Base-by-base conservation (phyloP, 164 flowering plant species). In the Protea cynaroides region DNA sequence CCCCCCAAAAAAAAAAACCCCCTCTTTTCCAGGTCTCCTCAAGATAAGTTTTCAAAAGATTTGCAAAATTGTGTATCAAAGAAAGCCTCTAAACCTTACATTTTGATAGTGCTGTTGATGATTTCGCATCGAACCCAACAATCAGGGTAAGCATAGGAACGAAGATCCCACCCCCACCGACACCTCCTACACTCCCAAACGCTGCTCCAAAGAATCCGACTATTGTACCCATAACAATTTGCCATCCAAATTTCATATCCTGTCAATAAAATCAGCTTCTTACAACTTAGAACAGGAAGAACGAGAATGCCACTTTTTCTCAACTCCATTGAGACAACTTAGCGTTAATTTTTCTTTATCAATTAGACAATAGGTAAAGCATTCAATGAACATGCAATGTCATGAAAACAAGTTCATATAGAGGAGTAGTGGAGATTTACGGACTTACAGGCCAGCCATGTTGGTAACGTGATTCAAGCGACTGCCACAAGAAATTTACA, bases 371-470 rank as follows among this genome's bases (percentile, higher is more conserved):
- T 37, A 4, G 40, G 8, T 8, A 40, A 40, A 8, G 0, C 10
- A 40, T 8, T 40, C 46, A 40, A 23, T 7, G 36, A 11, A 63
- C 23, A 24, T 8, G 19, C n/a, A 49, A 12, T 4, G 3, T 25
- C 65, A 34, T 9, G 1, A 38, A 38, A 52, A 15, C 36, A 7
- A 11, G 34, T 58, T 40, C 46, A 2, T 18, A 49, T 1, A 15
- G 7, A 19, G 17, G n/a, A 49, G 52, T 1, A 1, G 0, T 49
- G 18, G 17, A 18, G 2, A 22, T 52, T 23, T 23, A 62, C 2
- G 15, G 18, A 71, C 82, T 82, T 77, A 94, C 98, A 60, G 98
- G 98, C 98, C 98, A 94, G 69, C 86, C 91, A 76, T 91, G 98
- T 0, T 85, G 82, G 74, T 94, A 94, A 24, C 86, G 83, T 0